Conservation (phyloP, 306 rosid genomes). For the Cucurbita pepo region DNA sequence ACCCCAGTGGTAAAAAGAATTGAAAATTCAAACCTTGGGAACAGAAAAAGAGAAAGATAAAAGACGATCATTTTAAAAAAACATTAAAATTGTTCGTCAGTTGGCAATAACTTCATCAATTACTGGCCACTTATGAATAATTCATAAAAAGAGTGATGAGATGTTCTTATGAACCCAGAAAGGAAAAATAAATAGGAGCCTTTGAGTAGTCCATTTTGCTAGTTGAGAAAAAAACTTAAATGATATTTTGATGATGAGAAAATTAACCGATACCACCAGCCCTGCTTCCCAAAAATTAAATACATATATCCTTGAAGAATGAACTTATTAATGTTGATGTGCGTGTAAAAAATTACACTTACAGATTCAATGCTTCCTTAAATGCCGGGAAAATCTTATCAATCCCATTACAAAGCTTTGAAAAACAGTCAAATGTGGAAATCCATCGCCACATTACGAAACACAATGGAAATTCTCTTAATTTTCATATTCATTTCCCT, state of each 20-base stretch:
- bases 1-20: too few species aligned
- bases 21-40: not conserved
- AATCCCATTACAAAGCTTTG: not conserved
- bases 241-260: not conserved
- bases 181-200: not conserved
- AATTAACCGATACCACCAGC: not conserved
- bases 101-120: not conserved
- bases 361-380: constrained; percentile 8
- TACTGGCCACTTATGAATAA: not conserved
- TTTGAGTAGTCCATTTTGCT: not conserved
- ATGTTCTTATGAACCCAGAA: not conserved
- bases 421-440: not conserved
- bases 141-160: not conserved
- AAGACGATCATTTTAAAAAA: too few species aligned
- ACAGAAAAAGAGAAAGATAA: too few species aligned
- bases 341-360: not conserved
- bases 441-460: not conserved
- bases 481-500: constrained; percentile 23
- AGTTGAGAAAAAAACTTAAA: not conserved
- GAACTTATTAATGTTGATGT: not conserved
- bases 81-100: too few species aligned
- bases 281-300: not conserved
- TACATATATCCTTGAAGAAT: constrained; percentile 3
- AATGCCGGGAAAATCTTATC: not conserved
- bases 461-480: not conserved